These are phyloP conservation scores for Aspergillus clavatus DNA, from an alignment of 2,329 filamentous ascomycete genomes.

Conservation along the genomic window DNA sequence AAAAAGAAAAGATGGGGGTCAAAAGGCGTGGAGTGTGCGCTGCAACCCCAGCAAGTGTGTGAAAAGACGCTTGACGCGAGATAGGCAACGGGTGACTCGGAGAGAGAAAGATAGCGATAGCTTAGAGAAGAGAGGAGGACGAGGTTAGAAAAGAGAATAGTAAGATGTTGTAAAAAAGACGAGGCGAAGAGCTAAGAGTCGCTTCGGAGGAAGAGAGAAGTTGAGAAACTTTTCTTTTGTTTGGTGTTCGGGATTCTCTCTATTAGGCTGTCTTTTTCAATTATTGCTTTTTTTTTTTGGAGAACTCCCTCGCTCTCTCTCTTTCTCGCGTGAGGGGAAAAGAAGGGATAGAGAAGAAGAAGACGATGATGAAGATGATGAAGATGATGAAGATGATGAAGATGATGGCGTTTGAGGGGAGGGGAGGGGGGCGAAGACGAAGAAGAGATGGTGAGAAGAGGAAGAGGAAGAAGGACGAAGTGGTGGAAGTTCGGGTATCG, in stretches of 20 bases:
- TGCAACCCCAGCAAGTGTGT: constrained; percentile 1
- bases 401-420: too few relatives aligned
- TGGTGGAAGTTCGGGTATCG: neutral
- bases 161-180: constrained; percentile 6
- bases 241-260: neutral
- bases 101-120: constrained; percentile 1
- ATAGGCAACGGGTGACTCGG: neutral
- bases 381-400: too few relatives aligned
- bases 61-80: constrained; percentile 1
- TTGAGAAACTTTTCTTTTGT: neutral
- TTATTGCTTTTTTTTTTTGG: neutral
- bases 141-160: constrained; percentile 10
- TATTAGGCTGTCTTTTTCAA: neutral
- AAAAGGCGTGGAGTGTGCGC: neutral
- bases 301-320: neutral
- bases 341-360: constrained; percentile 8
- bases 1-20: too few relatives aligned
- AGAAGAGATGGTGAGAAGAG: neutral
- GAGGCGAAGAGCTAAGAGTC: neutral
- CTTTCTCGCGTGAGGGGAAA: constrained; percentile 4
- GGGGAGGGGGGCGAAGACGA: too few relatives aligned
- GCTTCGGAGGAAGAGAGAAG: constrained; percentile 8
- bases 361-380: too few relatives aligned
- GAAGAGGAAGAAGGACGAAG: neutral
- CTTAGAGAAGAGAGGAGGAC: constrained; percentile 6